Evolutionary conservation across 108 stramenopile species (phyloP), one percentile per base, ranked within the genome.

Genomic region (Fistulifera pelliculosa): DNA sequence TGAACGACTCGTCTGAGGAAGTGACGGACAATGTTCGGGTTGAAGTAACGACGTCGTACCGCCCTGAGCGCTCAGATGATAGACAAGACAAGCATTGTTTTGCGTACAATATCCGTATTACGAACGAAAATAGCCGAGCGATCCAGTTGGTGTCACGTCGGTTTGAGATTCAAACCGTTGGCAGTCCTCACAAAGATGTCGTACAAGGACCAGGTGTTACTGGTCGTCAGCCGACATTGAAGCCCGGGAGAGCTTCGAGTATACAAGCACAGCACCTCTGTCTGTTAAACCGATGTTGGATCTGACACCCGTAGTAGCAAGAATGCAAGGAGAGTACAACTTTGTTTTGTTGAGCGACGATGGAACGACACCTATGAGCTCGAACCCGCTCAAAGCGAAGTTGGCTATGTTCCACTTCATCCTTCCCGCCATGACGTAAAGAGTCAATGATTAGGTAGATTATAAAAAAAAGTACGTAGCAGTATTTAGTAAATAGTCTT

Each of bases 161-260:
- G 27, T 95, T 93, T 65, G 90, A 95, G 63, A 93, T 95, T 59
- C 87, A 93, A 60, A 88, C 84, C 8, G 67, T 92, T 52, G 85
- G 88, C 4, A 75, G 74, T 47, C 62, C 58, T 38, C 81, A 68
- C 62, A 94, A 87, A 64, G 90, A 93, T 60, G 85, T 93, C 27
- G 87, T 93, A 13, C 83, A 91, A 62, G 91, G 94, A 23, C 82
- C 87, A 0, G 91, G 89, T 21, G 91, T 95, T 13, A 89, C 87
- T 0, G 94, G 94, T 16, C 69, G 85, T 13, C 87, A 95, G 48
- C 94, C 91, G 1, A 79, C 91, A n/a, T 69, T 95, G 26, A 89
- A 91, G 61, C 90, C 94, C 19, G 94, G 94, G 87, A 93, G 62
- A 81, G 80, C 51, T 95, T 93, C 56, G 90, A 93, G 65, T 95